Evolutionary conservation across 768 basidiomycete genomes (phyloP).

Genomic region (Rossbeevera mucosa): DNA sequence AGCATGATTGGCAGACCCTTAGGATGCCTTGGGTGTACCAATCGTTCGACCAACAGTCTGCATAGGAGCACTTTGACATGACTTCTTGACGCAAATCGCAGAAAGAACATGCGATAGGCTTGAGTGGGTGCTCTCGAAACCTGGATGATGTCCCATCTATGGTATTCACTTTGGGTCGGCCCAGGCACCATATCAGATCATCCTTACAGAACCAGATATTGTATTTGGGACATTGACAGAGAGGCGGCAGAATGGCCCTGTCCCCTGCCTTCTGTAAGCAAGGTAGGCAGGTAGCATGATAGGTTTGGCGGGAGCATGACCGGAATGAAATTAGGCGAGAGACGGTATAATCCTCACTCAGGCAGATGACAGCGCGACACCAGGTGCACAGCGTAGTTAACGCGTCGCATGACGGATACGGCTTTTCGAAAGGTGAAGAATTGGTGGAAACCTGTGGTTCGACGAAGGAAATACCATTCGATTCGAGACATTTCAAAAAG

Average conservation of each 20-base stretch:
- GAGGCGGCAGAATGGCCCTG: neutral
- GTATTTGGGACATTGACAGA: slow-evolving; percentile 21
- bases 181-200: slow-evolving; percentile 22
- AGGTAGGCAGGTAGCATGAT: slow-evolving; percentile 2
- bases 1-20: slow-evolving; percentile 15
- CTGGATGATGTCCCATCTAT: neutral
- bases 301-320: slow-evolving; percentile 13
- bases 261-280: slow-evolving; percentile 9
- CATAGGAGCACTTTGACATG: slow-evolving; percentile 2
- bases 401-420: slow-evolving; percentile 12
- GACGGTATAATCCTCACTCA: slow-evolving; percentile 13
- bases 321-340: slow-evolving; percentile 14
- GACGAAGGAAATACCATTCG: slow-evolving; percentile 1
- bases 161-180: slow-evolving; percentile 12
- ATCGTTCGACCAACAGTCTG: slow-evolving; percentile 18
- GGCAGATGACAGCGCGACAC: slow-evolving; percentile 15
- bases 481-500: slow-evolving; percentile 15
- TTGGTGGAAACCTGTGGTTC: neutral
- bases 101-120: slow-evolving; percentile 11
- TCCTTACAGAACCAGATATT: slow-evolving; percentile 17
- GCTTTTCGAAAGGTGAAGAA: neutral
- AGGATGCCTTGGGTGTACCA: neutral
- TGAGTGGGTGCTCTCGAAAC: slow-evolving; percentile 12
- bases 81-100: slow-evolving; percentile 3
- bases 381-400: slow-evolving; percentile 8